Conservation (phyloP, 768 basidiomycete genomes). For the Kwoniella shandongensis region DNA sequence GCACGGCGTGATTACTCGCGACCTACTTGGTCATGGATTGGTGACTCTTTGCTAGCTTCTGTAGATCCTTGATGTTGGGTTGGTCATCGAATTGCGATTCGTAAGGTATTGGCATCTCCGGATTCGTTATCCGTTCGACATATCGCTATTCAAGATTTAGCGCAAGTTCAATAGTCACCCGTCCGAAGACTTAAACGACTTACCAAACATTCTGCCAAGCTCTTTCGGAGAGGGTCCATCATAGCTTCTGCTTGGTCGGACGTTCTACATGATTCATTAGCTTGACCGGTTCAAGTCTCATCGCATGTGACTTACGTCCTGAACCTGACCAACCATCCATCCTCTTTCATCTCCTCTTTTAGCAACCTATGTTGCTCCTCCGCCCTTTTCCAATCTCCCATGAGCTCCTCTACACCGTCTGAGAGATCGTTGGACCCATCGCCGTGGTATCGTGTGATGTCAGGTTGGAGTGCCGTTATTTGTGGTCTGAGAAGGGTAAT, state of each 20-base stretch:
- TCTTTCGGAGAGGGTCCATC: slow-evolving; percentile 95
- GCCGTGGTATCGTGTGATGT: slow-evolving; percentile 27
- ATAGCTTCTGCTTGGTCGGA: slow-evolving; percentile 90
- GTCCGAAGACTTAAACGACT: slow-evolving; percentile 32
- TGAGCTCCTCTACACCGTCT: slow-evolving; percentile 66
- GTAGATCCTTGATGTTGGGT: slow-evolving; percentile 19
- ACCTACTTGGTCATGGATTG: slow-evolving; percentile 83
- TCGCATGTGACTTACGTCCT: slow-evolving; percentile 60
- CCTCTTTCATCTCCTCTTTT: slow-evolving; percentile 90
- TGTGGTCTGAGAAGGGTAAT: slow-evolving; percentile 62
- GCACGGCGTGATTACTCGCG: slow-evolving; percentile 7
- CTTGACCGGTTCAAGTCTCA: too few species aligned
- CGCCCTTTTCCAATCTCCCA: slow-evolving; percentile 76
- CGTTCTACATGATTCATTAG: slow-evolving; percentile 54
- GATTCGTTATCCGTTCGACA: slow-evolving; percentile 27
- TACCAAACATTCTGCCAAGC: slow-evolving; percentile 84
- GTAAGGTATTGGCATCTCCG: slow-evolving; percentile 16
- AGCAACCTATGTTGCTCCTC: slow-evolving; percentile 77
- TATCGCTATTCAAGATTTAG: slow-evolving; percentile 29
- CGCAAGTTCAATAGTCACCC: neutral
- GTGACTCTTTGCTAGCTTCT: slow-evolving; percentile 55
- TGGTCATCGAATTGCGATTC: slow-evolving; percentile 15
- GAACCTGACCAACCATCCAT: slow-evolving; percentile 95
- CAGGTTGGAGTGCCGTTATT: slow-evolving; percentile 52
- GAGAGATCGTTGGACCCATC: slow-evolving; percentile 50